These are phyloP conservation scores for Phalaenopsis hybrid DNA, from an alignment of 116 monocot genomes.

Conservation along the genomic window DNA sequence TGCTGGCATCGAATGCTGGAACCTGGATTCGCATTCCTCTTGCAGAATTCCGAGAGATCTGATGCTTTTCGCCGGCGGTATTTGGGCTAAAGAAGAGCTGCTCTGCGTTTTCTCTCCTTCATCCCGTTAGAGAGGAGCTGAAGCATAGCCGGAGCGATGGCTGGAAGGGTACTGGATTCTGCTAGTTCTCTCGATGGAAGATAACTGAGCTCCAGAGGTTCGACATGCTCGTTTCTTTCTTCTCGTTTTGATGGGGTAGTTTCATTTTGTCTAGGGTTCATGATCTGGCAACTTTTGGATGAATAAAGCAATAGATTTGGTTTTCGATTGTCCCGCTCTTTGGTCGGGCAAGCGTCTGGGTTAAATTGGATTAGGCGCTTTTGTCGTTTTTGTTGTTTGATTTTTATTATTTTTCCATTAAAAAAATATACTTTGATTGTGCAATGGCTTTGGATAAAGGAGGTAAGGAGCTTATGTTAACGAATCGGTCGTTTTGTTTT, in stretches of 20 bases:
- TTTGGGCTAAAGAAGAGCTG: background rate
- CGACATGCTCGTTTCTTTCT: background rate
- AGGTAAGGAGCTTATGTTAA: background rate
- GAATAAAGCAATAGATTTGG: background rate
- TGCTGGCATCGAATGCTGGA: background rate
- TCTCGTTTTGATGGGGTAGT: background rate
- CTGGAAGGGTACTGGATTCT: background rate
- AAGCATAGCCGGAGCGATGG: background rate
- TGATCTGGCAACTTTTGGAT: background rate
- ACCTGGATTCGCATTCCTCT: background rate
- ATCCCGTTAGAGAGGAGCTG: background rate
- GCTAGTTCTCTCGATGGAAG: background rate
- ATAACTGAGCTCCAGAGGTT: background rate
- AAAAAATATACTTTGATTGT: background rate
- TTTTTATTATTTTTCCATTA: background rate
- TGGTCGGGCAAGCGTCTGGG: background rate
- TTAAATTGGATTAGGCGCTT: background rate
- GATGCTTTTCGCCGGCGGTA: background rate
- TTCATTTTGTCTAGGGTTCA: background rate
- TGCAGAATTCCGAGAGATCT: background rate
- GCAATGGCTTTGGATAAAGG: background rate
- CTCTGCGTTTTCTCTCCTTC: background rate
- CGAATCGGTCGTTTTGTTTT: conserved; percentile 3
- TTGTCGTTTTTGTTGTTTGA: conserved; percentile 4
- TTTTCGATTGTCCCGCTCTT: background rate